Base-by-base conservation (phyloP, 169 alveolate species). In the Cryptosporidium ubiquitum region DNA sequence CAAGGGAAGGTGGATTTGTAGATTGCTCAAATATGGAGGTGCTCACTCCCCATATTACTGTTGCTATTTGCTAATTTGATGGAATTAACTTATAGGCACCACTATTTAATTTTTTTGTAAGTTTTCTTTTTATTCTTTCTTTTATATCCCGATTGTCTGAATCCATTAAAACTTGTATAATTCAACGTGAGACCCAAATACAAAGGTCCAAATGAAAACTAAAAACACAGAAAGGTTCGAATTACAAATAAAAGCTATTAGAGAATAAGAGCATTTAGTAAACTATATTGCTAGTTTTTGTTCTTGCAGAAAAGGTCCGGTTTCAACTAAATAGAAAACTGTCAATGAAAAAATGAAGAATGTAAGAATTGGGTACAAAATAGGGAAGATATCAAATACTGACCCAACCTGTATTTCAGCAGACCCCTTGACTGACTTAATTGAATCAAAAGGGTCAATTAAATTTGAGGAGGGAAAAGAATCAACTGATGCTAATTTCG, bases 11-110 rank as follows among this genome's bases (percentile, higher is more conserved):
- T 9, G 89, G 89, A 39, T 79, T 79, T 31, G 89, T 79, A n/a
- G 89, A 79, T 51, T 79, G 89, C 61, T 79, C 89, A 26, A 58
- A 58, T 79, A 79, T 79, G 79, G 89, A 79, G 68, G 79, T 79
- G 14, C 79, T 79, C 20, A 79, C 89, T 20, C 89, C 89, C 44
- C 89, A 79, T 61, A 26, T 40, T 42, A 61, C 74, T 35, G 68
- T 79, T n/a, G 37, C 89, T 18, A 40, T 79, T 40, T 79, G 89
- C 52, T 79, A 79, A 57, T 60, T 79, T 58, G 35, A 23, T 29
- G 55, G 57, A 23, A 55, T 12, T 55, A 26, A 55, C 18, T 55
- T 55, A 55, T 55, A 55, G 66, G 66, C 66, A 55, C 37, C 66
- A 55, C 35, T 55, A 55, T 26, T 55, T 55, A 55, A 55, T 55